Conservation (phyloP, 768 basidiomycete genomes). For the Kwoniella sp. region DNA sequence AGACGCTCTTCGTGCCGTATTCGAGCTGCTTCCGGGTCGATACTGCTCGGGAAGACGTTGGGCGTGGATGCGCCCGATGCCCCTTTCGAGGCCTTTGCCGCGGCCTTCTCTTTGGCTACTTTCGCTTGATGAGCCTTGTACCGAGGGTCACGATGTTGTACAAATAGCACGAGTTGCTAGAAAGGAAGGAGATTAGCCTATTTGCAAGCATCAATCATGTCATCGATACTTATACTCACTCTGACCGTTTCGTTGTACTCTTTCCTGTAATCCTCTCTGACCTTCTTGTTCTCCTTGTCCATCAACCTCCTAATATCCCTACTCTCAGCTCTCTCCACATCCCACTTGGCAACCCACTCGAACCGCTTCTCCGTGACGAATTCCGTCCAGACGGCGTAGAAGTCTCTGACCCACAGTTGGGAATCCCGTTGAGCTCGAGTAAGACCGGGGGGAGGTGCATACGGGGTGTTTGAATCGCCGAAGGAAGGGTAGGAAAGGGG, state of each 20-base stretch:
- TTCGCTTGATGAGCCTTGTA: conserved; percentile 59
- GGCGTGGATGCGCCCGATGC: conserved; percentile 29
- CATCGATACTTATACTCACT: conserved; percentile 60
- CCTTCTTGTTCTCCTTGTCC: conserved; percentile 95
- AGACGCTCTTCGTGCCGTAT: conserved; percentile 51
- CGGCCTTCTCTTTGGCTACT: conserved; percentile 34
- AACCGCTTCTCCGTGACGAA: conserved; percentile 88
- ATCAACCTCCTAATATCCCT: conserved; percentile 82
- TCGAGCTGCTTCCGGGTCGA: conserved; percentile 53
- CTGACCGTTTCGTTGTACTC: conserved; percentile 92
- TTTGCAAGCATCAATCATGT: neutral
- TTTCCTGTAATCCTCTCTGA: conserved; percentile 77
- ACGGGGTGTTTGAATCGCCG: conserved; percentile 75
- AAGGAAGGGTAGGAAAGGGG: conserved; percentile 74
- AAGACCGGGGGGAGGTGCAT: conserved; percentile 59
- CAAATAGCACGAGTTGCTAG: conserved; percentile 51
- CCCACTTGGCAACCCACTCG: conserved; percentile 82
- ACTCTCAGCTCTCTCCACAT: conserved; percentile 80
- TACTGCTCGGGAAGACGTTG: neutral
- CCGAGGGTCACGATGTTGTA: conserved; percentile 80
- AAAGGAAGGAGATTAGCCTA: neutral
- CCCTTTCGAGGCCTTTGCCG: conserved; percentile 57
- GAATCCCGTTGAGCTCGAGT: conserved; percentile 57
- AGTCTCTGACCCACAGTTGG: conserved; percentile 66
- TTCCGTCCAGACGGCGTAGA: conserved; percentile 84